phyloP scores from a whole-genome alignment of 139 green algal genomes.

The Tetraselmis striata region DNA sequence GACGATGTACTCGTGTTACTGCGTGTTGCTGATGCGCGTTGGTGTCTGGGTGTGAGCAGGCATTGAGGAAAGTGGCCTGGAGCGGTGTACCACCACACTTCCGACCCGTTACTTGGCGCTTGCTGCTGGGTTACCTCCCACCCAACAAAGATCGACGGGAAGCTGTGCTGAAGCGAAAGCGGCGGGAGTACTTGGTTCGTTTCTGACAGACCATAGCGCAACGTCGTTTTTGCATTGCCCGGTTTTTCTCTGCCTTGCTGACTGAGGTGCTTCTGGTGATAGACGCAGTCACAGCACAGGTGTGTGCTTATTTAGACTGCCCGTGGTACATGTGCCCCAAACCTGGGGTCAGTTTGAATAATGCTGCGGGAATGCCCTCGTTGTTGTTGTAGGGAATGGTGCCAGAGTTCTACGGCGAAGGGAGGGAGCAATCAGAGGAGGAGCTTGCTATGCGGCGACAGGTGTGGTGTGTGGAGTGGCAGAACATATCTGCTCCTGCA shows the following conservation, averaged over 20 bases:
- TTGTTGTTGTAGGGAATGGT: constrained; percentile 35
- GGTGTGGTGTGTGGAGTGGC: constrained; percentile 37
- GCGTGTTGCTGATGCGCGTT: no score
- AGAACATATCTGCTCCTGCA: neutral
- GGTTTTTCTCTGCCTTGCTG: neutral
- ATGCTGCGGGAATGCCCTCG: no score
- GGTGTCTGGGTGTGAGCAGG: no score
- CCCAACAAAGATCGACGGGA: constrained; percentile 53
- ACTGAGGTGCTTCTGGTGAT: no score
- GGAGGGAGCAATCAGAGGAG: constrained; percentile 63
- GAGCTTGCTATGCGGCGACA: constrained; percentile 74
- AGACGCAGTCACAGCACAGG: no score
- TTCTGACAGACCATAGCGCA: neutral
- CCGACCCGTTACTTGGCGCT: constrained; percentile 76
- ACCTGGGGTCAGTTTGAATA: no score
- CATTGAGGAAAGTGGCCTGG: constrained; percentile 83
- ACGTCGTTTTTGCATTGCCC: neutral
- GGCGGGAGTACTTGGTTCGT: constrained; percentile 75
- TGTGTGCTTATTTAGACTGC: no score
- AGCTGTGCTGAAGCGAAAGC: constrained; percentile 65
- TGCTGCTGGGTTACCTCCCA: constrained; percentile 91
- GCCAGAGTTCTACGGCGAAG: constrained; percentile 72
- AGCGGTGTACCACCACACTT: constrained; percentile 74
- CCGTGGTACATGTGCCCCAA: no score
- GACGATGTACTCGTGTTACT: no score